These are phyloP conservation scores for Diaporthe sp. DNA, from an alignment of 2,329 filamentous ascomycete genomes.

Conservation along the genomic window DNA sequence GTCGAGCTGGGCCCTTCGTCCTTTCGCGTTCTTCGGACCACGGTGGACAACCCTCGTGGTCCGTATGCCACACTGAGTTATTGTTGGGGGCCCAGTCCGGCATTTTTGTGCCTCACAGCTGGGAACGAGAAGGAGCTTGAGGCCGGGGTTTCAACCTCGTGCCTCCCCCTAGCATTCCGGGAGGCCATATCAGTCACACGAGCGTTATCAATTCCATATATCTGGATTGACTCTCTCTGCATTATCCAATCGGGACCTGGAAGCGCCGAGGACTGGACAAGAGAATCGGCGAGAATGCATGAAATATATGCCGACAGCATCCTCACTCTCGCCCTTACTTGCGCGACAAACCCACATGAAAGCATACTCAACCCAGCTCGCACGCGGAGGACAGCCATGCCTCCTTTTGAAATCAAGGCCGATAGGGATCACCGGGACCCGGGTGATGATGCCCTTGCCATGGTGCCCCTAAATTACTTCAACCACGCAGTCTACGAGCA, in stretches of 20 bases:
- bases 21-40: not conserved
- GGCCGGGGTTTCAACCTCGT: not conserved
- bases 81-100: not conserved
- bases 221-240: not conserved
- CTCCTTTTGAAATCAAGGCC: not conserved
- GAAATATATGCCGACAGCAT: not conserved
- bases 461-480: not conserved
- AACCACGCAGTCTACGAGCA: too few species aligned
- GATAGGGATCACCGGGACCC: not conserved
- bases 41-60: not conserved
- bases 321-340: not conserved
- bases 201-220: not conserved
- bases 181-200: not conserved
- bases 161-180: not conserved
- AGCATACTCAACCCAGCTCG: not conserved
- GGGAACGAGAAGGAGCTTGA: not conserved
- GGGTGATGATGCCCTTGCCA: not conserved
- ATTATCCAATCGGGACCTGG: not conserved
- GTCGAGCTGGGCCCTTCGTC: not conserved
- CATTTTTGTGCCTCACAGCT: not conserved
- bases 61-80: not conserved
- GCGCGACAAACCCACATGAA: not conserved
- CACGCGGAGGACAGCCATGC: not conserved
- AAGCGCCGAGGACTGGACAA: not conserved
- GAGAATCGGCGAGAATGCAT: not conserved